Conservation (phyloP, 2,329 filamentous ascomycete genomes). For the Camptophora hylomeconis region DNA sequence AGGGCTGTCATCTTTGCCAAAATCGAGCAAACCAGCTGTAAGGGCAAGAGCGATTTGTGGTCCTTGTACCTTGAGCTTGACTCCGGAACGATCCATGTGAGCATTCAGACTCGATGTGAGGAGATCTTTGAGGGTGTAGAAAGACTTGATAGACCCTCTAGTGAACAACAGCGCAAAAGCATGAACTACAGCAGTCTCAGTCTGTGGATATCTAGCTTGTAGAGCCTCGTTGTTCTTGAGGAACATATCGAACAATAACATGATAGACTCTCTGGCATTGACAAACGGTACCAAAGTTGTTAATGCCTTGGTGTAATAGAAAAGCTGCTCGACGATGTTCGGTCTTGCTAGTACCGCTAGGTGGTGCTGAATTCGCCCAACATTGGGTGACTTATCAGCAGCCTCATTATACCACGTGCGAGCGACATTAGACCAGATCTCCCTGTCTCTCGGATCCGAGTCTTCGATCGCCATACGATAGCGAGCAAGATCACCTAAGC, state of each 20-base stretch:
- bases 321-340: conserved; percentile 39
- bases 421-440: conserved; percentile 70
- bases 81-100: conserved; percentile 34
- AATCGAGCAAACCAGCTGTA: conserved; percentile 42
- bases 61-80: conserved; percentile 40
- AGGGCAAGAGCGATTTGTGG: conserved; percentile 43
- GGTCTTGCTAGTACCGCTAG: conserved; percentile 55
- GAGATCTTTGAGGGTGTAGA: conserved; percentile 24
- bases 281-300: conserved; percentile 42
- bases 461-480: conserved; percentile 91
- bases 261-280: conserved; percentile 43
- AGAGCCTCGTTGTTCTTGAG: conserved; percentile 26
- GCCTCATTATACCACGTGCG: conserved; percentile 76
- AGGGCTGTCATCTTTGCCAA: conserved; percentile 30
- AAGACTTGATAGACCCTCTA: conserved; percentile 22
- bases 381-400: conserved; percentile 59
- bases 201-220: conserved; percentile 16
- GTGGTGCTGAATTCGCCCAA: conserved; percentile 77
- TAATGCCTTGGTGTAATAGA: conserved; percentile 46
- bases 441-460: conserved; percentile 58
- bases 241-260: conserved; percentile 41
- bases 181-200: conserved; percentile 39
- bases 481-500: conserved; percentile 69
- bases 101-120: conserved; percentile 34
- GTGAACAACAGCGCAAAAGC: conserved; percentile 39